phyloP scores from a whole-genome alignment of 768 basidiomycete species.

The Coprinopsis cinerea region DNA sequence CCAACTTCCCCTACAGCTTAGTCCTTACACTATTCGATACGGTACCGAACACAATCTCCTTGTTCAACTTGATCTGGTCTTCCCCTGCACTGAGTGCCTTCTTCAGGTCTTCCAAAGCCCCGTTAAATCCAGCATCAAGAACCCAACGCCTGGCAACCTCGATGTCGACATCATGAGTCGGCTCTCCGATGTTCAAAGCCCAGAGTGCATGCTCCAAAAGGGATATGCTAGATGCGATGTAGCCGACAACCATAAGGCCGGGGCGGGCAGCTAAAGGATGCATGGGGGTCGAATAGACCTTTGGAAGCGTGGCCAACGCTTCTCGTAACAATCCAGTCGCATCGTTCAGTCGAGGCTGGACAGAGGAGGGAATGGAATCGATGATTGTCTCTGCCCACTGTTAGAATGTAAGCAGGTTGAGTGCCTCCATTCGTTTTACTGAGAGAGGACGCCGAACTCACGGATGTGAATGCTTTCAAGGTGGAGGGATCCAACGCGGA shows the following conservation, averaged over 20 bases:
- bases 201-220: slow-evolving; percentile 69
- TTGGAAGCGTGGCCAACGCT: slow-evolving; percentile 34
- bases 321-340: slow-evolving; percentile 29
- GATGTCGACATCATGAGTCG: slow-evolving; percentile 34
- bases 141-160: slow-evolving; percentile 51
- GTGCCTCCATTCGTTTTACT: background rate
- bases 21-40: background rate
- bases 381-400: slow-evolving; percentile 52
- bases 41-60: slow-evolving; percentile 30
- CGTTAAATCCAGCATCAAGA: slow-evolving; percentile 37
- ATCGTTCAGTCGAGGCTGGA: slow-evolving; percentile 23
- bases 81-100: slow-evolving; percentile 20
- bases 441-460: slow-evolving; percentile 23
- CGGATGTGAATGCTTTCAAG: slow-evolving; percentile 43
- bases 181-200: slow-evolving; percentile 31
- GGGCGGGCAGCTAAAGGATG: slow-evolving; percentile 49
- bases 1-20: background rate
- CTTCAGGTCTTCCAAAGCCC: slow-evolving; percentile 31
- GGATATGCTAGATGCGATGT: slow-evolving; percentile 45
- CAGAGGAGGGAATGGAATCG: slow-evolving; percentile 32
- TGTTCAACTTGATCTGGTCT: slow-evolving; percentile 22
- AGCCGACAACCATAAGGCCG: slow-evolving; percentile 53
- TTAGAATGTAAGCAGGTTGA: background rate
- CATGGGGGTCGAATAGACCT: slow-evolving; percentile 35
- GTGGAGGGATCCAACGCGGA: slow-evolving; percentile 41